These are phyloP conservation scores for Acanthamoeba pearcei DNA, from an alignment of 208 protist species.

Conservation along the genomic window DNA sequence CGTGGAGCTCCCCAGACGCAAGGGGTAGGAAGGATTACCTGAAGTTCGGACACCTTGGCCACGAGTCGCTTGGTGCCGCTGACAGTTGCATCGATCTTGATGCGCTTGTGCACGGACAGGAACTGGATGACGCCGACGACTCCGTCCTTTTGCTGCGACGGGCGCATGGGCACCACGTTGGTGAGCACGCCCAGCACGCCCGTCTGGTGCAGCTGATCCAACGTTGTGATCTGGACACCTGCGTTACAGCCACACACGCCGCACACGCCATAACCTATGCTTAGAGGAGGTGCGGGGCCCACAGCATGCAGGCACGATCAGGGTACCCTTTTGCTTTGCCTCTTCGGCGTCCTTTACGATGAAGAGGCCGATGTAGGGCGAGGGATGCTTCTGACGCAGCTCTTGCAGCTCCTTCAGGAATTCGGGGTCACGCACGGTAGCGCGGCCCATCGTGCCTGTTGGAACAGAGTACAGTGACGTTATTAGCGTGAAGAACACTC, in stretches of 20 bases:
- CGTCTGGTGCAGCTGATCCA: constrained; percentile 37
- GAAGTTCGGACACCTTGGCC: constrained; percentile 51
- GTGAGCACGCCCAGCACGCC: constrained; percentile 56
- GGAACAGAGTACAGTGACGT: background rate
- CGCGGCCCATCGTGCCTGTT: constrained; percentile 48
- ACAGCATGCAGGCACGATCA: background rate
- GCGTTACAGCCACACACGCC: background rate
- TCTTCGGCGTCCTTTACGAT: constrained; percentile 67
- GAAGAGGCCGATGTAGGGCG: constrained; percentile 66
- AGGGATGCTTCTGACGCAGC: constrained; percentile 58
- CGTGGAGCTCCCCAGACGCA: background rate
- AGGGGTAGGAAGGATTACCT: background rate
- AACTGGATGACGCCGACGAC: constrained; percentile 56
- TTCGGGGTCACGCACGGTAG: constrained; percentile 36
- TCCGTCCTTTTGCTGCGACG: constrained; percentile 48
- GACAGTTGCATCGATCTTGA: constrained; percentile 34
- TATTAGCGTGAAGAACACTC: no score
- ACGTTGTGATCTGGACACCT: constrained; percentile 58
- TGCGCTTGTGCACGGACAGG: constrained; percentile 63
- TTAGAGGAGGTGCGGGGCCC: background rate
- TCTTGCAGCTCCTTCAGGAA: constrained; percentile 65
- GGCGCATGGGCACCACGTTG: constrained; percentile 16
- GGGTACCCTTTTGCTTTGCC: constrained; percentile 20
- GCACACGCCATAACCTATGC: background rate
- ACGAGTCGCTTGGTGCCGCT: constrained; percentile 13